phyloP scores from a whole-genome alignment of 2,329 filamentous ascomycete species.

The Cladosporium colombiae region DNA sequence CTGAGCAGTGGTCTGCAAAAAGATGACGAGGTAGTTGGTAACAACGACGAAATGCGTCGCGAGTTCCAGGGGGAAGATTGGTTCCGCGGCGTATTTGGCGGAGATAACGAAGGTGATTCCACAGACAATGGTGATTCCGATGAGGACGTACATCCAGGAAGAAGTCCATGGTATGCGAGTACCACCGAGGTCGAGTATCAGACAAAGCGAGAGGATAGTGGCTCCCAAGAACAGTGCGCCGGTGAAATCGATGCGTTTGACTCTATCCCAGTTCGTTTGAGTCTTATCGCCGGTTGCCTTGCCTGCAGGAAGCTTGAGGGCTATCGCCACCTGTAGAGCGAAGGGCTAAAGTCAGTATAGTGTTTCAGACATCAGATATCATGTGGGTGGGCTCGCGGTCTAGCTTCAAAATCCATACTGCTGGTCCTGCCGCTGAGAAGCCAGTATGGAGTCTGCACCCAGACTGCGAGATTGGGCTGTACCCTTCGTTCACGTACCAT shows the following conservation, averaged over 20 bases:
- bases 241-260: constrained; percentile 60
- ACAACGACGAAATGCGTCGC: constrained; percentile 56
- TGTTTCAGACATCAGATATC: no score
- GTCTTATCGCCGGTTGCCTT: constrained; percentile 23
- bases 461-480: no score
- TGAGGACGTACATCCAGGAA: constrained; percentile 31
- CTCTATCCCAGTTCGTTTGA: constrained; percentile 36
- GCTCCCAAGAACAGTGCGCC: constrained; percentile 52
- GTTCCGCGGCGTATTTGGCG: constrained; percentile 36
- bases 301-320: constrained; percentile 26
- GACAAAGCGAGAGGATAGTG: constrained; percentile 47
- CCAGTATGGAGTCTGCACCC: no score
- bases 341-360: no score
- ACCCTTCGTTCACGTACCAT: constrained; percentile 34
- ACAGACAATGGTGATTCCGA: constrained; percentile 17
- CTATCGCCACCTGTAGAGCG: constrained; percentile 33
- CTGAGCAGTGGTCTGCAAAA: constrained; percentile 60
- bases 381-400: no score
- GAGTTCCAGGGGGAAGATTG: constrained; percentile 60
- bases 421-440: no score
- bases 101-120: constrained; percentile 28
- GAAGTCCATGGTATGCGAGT: constrained; percentile 44
- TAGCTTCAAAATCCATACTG: no score
- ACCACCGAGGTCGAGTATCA: constrained; percentile 54
- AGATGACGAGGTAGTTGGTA: constrained; percentile 54